Evolutionary conservation across 257 asterid species (phyloP), one percentile per base, ranked within the genome.

Genomic region (Penstemon eatonii): DNA sequence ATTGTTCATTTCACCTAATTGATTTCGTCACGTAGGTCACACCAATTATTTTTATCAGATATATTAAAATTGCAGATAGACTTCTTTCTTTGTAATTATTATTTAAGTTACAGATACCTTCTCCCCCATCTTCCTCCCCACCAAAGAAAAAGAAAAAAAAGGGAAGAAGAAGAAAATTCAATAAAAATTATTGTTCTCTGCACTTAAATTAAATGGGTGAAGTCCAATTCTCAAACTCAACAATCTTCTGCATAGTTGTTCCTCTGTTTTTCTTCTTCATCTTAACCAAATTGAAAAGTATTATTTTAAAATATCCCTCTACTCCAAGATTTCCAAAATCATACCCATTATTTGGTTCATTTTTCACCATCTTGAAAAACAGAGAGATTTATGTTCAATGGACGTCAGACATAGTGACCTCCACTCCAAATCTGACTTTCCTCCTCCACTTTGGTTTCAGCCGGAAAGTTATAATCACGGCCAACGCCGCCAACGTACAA

Each of bases 291-390:
- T 10, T 55, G 15, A 18, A 36, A 64, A 64, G 39, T 8, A 8
- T 18, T 46, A 8, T 18, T 46, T 42, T 8, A 55, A 40, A 47
- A 4, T 57, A 56, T 6, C 3, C 56, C 37, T 66, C 75, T 2
- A 2, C 54, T 38, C 40, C 63, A 8, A 68, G 69, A 8, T 69
- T 69, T 15, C 85, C 85, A 12, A 79, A 58, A 74, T 75, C 85
- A 6, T 79, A 83, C 74, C 85, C 87, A 2, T 25, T 83, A 0
- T 4, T 83, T 5, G 87, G 87, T 3, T 80, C 81, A 0, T 58
- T 50, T 69, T 69, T 78, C 42, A 3, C 78, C 0, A 15, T 83
- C 42, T 0, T 57, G 6, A 45, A 58, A 39, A 83, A 74, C 75
- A 33, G n/a, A 4, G 42, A 72, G 0, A 45, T 74, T 3, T 73